These are phyloP conservation scores for Nakataea oryzae DNA, from an alignment of 2,329 filamentous ascomycete genomes.

Conservation along the genomic window DNA sequence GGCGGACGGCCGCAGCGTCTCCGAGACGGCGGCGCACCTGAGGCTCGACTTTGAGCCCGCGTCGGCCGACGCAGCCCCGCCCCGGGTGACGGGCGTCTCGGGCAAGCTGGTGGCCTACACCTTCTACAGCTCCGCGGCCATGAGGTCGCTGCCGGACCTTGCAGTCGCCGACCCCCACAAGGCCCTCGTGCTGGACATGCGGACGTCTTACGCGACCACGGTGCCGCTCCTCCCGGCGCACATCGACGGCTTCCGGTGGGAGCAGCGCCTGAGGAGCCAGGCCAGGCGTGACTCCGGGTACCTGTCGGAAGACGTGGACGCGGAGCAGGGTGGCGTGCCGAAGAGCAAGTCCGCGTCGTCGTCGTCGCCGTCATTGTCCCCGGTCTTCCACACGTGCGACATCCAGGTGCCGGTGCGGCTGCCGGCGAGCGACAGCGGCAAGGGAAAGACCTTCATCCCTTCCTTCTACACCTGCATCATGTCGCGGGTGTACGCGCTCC, in stretches of 20 bases:
- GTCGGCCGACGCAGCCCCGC: slow-evolving; percentile 29
- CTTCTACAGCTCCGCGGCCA: slow-evolving; percentile 36
- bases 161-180: slow-evolving; percentile 26
- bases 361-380: slow-evolving; percentile 9
- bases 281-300: slow-evolving; percentile 47
- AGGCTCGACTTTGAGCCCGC: slow-evolving; percentile 36
- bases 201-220: slow-evolving; percentile 34
- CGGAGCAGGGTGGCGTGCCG: slow-evolving; percentile 10
- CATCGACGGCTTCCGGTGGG: slow-evolving; percentile 29
- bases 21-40: slow-evolving; percentile 30
- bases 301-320: slow-evolving; percentile 17
- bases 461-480: slow-evolving; percentile 49
- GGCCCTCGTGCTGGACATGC: slow-evolving; percentile 25
- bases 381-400: slow-evolving; percentile 27
- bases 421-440: slow-evolving; percentile 16
- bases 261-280: slow-evolving; percentile 18
- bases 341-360: slow-evolving; percentile 3
- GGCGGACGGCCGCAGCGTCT: slow-evolving; percentile 34
- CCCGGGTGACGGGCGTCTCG: slow-evolving; percentile 35
- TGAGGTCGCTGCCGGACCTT: slow-evolving; percentile 38
- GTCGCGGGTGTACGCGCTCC: slow-evolving; percentile 43
- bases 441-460: slow-evolving; percentile 40
- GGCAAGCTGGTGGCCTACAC: slow-evolving; percentile 42
- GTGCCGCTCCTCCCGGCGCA: slow-evolving; percentile 26
- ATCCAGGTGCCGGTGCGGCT: slow-evolving; percentile 38